Evolutionary conservation across 129 eudicot species (phyloP).

Genomic region (Dittrichia graveolens): DNA sequence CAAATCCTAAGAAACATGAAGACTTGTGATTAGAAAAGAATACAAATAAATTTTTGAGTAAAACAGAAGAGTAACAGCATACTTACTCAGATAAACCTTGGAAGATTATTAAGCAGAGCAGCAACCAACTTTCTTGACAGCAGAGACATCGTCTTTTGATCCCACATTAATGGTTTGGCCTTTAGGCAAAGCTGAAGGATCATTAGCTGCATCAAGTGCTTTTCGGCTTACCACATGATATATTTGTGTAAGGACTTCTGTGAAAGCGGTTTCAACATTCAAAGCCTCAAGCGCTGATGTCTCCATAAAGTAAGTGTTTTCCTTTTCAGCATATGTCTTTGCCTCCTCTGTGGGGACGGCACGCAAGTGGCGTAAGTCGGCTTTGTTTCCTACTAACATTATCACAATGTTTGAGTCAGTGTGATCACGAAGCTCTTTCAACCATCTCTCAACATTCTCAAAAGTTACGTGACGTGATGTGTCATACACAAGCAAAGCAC

Average conservation of each 20-base stretch:
- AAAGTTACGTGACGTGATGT: conserved; percentile 75
- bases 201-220: conserved; percentile 65
- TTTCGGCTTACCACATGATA: conserved; percentile 69
- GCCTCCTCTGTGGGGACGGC: conserved; percentile 84
- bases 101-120: conserved; percentile 48
- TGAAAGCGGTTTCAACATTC: conserved; percentile 77
- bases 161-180: conserved; percentile 70
- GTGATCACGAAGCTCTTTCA: conserved; percentile 76
- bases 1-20: conserved; percentile 5
- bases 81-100: background rate
- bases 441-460: conserved; percentile 78
- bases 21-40: background rate
- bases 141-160: conserved; percentile 63
- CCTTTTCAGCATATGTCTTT: conserved; percentile 69
- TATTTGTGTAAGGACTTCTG: conserved; percentile 70
- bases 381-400: conserved; percentile 79
- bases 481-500: conserved; percentile 76
- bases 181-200: conserved; percentile 57
- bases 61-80: background rate
- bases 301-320: conserved; percentile 68
- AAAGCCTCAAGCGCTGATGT: conserved; percentile 76
- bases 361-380: conserved; percentile 74
- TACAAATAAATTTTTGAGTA: background rate
- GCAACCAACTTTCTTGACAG: conserved; percentile 63
- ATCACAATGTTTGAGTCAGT: conserved; percentile 75